Evolutionary conservation across 2,329 filamentous ascomycete genomes (phyloP), one percentile per base, ranked within the genome.

Genomic region (Spiromastix sp.): DNA sequence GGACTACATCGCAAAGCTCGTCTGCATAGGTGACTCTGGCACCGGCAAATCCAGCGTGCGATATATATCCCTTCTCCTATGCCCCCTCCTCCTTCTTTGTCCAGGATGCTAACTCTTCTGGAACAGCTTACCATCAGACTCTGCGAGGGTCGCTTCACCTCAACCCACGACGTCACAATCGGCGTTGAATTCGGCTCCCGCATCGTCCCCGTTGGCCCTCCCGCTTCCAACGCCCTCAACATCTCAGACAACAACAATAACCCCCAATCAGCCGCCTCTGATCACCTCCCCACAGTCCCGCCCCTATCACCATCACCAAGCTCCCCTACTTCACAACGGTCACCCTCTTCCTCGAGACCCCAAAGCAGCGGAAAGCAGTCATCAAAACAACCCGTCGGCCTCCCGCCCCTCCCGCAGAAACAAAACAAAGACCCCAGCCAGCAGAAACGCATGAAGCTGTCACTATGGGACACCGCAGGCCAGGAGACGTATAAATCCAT

Each of bases 1-100:
- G 89, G 86, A 96, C 68, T 96, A 93, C 69, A 98, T 96, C 57
- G 87, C 89, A 61, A 98, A 98, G 66, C 84, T 98, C 51, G 89
- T 96, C 56, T 93, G 85, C 67, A 86, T 98, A 54, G 91, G 91
- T 60, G 91, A 96, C 67, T 91, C 83, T 30, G 91, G 87, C 57
- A 93, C 85, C 56, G 91, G 91, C 54, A 98, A 98, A 70, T 93
- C 85, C 38, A 77, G 72, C 57, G 72, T 76, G 61, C 45, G 67
- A 56, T 19, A 38, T 9, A 17, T 18, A 26, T 20, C 25, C 19
- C 30, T 35, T 32, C 30, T 38, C 12, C 27, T 34, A 11, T 19
- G 24, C 5, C 27, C n/a, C 27, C 5, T 28, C 41, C 52, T 39
- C 25, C 15, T 33, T 16, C 20, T 18, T 30, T 27, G 20, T 32